Evolutionary conservation across 2,329 filamentous ascomycete genomes (phyloP).

Genomic region (Daldinia eschscholtzii): DNA sequence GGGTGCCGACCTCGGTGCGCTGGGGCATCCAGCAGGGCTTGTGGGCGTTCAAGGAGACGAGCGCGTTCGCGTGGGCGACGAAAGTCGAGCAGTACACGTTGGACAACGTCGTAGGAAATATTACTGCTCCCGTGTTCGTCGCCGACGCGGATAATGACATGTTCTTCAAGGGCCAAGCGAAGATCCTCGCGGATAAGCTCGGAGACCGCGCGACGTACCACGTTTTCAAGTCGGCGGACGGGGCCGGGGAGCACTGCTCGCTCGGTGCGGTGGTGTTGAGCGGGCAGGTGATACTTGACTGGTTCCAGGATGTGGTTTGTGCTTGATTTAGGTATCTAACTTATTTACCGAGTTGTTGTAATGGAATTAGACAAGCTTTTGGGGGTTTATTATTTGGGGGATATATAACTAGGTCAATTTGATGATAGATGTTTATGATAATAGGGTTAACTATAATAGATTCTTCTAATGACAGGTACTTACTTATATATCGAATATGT

Average conservation of each 20-base stretch:
- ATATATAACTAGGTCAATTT: not conserved
- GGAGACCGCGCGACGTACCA: conserved; percentile 40
- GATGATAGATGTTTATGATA: not conserved
- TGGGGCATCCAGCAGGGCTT: conserved; percentile 54
- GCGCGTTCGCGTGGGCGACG: conserved; percentile 46
- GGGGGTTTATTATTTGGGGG: not conserved
- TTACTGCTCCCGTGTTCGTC: conserved; percentile 48
- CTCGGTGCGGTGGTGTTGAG: conserved; percentile 38
- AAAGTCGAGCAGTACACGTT: conserved; percentile 29
- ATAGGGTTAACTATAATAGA: not conserved
- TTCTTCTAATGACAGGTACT: not conserved
- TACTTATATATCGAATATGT: not conserved
- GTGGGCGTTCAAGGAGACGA: conserved; percentile 40
- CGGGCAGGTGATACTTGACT: conserved; percentile 44
- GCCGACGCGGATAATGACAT: conserved; percentile 45
- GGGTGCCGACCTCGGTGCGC: conserved; percentile 37
- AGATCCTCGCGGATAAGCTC: conserved; percentile 39
- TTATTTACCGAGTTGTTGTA: too few species aligned
- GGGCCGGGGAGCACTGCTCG: conserved; percentile 46
- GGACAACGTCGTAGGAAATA: conserved; percentile 40
- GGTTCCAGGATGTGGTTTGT: conserved; percentile 41
- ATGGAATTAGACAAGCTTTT: not conserved
- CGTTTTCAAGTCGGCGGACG: conserved; percentile 37
- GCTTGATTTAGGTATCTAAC: not conserved
- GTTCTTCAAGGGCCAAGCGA: conserved; percentile 45